Conservation (phyloP, 2,329 filamentous ascomycete genomes). For the Xylaria sp. region DNA sequence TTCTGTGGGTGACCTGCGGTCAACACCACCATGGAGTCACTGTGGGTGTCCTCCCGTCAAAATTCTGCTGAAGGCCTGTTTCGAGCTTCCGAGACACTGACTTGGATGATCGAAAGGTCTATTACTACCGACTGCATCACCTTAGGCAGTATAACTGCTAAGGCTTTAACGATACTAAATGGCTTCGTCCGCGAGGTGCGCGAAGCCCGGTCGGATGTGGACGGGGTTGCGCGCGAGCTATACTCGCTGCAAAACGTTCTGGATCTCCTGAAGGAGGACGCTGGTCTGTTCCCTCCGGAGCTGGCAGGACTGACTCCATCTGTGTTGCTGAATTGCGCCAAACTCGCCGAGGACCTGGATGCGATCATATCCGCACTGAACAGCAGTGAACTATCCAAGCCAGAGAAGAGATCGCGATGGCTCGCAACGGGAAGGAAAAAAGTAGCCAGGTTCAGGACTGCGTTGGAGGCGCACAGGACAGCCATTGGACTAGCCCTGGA, state of each 20-base stretch:
- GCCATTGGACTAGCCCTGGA: conserved; percentile 46
- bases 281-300: conserved; percentile 39
- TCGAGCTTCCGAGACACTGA: conserved; percentile 31
- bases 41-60: conserved; percentile 29
- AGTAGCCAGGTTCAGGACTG: conserved; percentile 36
- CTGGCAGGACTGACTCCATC: conserved; percentile 41
- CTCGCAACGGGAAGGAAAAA: conserved; percentile 38
- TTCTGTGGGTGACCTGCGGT: conserved; percentile 22
- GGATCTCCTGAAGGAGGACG: conserved; percentile 44
- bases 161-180: conserved; percentile 38
- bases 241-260: conserved; percentile 45
- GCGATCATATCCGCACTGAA: conserved; percentile 38
- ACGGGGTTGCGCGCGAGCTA: conserved; percentile 44
- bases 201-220: conserved; percentile 44
- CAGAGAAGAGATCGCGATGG: conserved; percentile 45
- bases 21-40: conserved; percentile 31
- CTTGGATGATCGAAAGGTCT: conserved; percentile 37
- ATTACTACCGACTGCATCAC: conserved; percentile 44
- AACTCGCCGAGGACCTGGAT: conserved; percentile 42
- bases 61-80: conserved; percentile 19
- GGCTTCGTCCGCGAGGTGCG: conserved; percentile 45
- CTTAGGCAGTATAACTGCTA: conserved; percentile 40
- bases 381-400: conserved; percentile 34
- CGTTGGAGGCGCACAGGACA: conserved; percentile 43
- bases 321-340: conserved; percentile 41